Conservation (phyloP, 768 basidiomycete genomes). For the Cytidiella melzeri region DNA sequence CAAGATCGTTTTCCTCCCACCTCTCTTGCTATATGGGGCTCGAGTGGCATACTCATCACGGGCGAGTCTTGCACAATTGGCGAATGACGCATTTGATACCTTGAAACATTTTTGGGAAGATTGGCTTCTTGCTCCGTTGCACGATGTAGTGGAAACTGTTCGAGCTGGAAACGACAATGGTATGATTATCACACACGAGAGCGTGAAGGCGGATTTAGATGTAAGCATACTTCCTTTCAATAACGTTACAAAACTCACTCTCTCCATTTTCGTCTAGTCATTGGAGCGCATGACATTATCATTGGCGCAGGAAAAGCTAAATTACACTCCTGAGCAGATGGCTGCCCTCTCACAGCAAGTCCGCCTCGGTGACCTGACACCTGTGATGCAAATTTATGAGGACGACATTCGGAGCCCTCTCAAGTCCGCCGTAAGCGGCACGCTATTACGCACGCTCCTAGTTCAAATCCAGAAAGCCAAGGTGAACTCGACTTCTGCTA, state of each 20-base stretch:
- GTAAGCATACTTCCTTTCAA: constrained; percentile 48
- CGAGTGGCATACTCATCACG: constrained; percentile 53
- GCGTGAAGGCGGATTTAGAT: constrained; percentile 79
- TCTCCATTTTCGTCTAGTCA: constrained; percentile 43
- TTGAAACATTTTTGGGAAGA: constrained; percentile 65
- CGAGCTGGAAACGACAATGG: constrained; percentile 72
- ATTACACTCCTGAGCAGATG: constrained; percentile 60
- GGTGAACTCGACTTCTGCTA: constrained; percentile 34
- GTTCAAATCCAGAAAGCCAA: constrained; percentile 97
- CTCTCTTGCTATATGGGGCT: constrained; percentile 48
- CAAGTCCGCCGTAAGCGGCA: constrained; percentile 73
- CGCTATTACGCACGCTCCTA: constrained; percentile 75
- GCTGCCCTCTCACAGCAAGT: constrained; percentile 58
- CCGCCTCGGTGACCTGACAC: constrained; percentile 75
- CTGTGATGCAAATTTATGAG: constrained; percentile 85
- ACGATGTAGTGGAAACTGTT: constrained; percentile 76
- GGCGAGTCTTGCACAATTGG: constrained; percentile 48
- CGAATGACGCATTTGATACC: constrained; percentile 59
- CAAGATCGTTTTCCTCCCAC: constrained; percentile 68
- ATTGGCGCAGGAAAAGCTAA: constrained; percentile 75
- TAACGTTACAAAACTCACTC: background rate
- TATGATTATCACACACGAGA: constrained; percentile 72
- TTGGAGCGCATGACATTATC: constrained; percentile 90
- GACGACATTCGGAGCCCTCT: constrained; percentile 87
- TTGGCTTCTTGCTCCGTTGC: constrained; percentile 86